phyloP scores from a whole-genome alignment of 2,329 filamentous ascomycete genomes.

The Ascochyta clinopodiicola region DNA sequence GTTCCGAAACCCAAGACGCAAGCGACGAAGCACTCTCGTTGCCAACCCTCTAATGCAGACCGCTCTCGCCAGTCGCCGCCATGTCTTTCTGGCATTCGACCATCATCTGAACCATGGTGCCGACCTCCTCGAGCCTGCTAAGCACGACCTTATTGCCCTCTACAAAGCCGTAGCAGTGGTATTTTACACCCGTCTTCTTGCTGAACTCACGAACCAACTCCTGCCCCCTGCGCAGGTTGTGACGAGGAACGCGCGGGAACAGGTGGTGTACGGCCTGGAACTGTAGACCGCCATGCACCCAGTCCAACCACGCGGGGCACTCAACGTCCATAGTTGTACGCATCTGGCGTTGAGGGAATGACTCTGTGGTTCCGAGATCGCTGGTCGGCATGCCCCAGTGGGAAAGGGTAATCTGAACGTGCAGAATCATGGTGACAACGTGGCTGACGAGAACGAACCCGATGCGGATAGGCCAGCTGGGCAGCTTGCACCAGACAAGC shows the following conservation, averaged over 20 bases:
- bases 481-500: constrained; percentile 76
- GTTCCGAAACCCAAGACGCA: constrained; percentile 1
- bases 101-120: constrained; percentile 72
- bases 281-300: constrained; percentile 85
- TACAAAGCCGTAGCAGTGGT: constrained; percentile 86
- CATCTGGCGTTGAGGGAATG: constrained; percentile 88
- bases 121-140: constrained; percentile 76
- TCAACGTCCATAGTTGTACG: constrained; percentile 94
- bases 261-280: constrained; percentile 90
- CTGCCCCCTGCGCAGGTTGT: constrained; percentile 80
- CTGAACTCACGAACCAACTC: constrained; percentile 82
- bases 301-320: constrained; percentile 86
- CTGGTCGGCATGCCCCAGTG: constrained; percentile 94
- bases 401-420: constrained; percentile 88
- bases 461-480: constrained; percentile 71
- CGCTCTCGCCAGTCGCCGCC: constrained; percentile 48
- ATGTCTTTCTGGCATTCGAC: constrained; percentile 49
- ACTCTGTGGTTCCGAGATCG: constrained; percentile 82
- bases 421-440: constrained; percentile 78
- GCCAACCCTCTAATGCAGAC: constrained; percentile 31
- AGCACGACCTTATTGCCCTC: constrained; percentile 84
- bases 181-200: constrained; percentile 80
- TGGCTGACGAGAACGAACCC: constrained; percentile 81
- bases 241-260: constrained; percentile 81
- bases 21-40: constrained; percentile 11